Evolutionary conservation across 176 grass and related monocot species (phyloP).

Genomic region (Triticum turgidum): DNA sequence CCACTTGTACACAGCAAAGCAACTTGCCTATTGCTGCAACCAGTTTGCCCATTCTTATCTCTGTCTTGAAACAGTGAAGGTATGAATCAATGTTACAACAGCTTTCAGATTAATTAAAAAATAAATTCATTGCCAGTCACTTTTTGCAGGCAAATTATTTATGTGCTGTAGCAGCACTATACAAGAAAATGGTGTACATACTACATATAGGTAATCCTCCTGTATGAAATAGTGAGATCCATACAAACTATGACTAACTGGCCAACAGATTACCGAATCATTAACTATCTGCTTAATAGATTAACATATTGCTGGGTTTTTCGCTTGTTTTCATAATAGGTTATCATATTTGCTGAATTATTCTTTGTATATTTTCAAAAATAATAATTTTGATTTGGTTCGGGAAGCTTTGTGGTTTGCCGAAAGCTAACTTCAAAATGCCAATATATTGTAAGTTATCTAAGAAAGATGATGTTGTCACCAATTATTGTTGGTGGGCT

Average conservation of each 20-base stretch:
- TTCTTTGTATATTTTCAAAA: not conserved
- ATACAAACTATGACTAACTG: not conserved
- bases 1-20: constrained; percentile 55
- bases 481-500: too few species aligned
- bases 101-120: not conserved
- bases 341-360: not conserved
- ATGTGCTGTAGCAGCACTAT: not conserved
- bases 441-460: not conserved
- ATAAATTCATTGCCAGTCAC: not conserved
- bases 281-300: not conserved
- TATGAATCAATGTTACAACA: constrained; percentile 4
- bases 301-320: not conserved
- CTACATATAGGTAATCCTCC: not conserved
- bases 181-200: not conserved
- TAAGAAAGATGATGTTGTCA: not conserved
- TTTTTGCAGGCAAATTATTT: not conserved
- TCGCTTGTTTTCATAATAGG: not conserved
- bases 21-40: constrained; percentile 42
- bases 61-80: not conserved
- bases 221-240: not conserved
- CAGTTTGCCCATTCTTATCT: constrained; percentile 37
- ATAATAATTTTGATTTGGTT: not conserved
- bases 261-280: not conserved
- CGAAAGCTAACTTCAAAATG: not conserved
- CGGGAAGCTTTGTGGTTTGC: not conserved